Percentiles rank a stretch among this genome's conserved stretches.
These are phyloP conservation scores for Alloascoidea africana DNA, from an alignment of 805 yeast genomes.

Conservation along the genomic window DNA sequence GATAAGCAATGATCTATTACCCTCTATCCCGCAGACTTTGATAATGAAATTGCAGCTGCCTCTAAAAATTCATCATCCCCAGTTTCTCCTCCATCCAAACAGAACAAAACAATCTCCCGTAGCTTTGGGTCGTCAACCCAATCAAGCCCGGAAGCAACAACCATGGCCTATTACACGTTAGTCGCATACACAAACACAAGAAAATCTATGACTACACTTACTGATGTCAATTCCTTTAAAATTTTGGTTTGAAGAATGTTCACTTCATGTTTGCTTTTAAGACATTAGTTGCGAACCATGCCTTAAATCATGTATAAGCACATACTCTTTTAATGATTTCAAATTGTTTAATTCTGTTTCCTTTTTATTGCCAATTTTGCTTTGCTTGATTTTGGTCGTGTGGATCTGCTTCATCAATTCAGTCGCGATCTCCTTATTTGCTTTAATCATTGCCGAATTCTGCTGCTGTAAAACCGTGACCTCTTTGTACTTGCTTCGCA, in stretches of 20 bases:
- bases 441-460: not conserved
- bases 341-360: not conserved
- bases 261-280: not conserved
- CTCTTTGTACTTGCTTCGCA: not conserved
- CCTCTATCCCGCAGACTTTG: too few relatives aligned
- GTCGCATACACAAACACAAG: too few relatives aligned
- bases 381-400: not conserved
- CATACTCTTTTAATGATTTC: not conserved
- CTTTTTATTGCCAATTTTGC: not conserved
- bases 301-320: not conserved
- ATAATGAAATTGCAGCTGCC: too few relatives aligned
- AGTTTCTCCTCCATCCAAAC: not conserved
- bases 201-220: too few relatives aligned
- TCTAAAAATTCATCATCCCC: conserved; percentile 1
- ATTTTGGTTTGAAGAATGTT: not conserved
- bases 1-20: too few relatives aligned
- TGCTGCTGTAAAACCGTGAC: not conserved
- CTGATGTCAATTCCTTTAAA: not conserved
- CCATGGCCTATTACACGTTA: not conserved
- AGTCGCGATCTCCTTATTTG: not conserved
- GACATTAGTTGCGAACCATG: not conserved
- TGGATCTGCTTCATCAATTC: not conserved
- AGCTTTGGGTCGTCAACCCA: not conserved
- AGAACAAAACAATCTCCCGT: not conserved
- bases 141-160: not conserved